A percentile compares a stretch with the other conserved stretches of the same genome.
Conservation (phyloP, 768 basidiomycete genomes). For the Tylopilus intermedius region DNA sequence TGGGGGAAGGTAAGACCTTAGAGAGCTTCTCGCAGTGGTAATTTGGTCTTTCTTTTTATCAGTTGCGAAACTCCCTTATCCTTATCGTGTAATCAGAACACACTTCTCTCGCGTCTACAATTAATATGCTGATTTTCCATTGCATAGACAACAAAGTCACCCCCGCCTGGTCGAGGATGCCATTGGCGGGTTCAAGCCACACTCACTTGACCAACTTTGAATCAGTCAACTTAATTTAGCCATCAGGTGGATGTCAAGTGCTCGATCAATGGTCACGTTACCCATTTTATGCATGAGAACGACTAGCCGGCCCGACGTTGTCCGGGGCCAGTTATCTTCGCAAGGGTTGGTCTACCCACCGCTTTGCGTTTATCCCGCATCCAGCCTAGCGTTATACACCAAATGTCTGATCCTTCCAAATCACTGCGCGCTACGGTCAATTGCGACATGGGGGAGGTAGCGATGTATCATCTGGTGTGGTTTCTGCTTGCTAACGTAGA, state of each 20-base stretch:
- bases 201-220: not conserved
- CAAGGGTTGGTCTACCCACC: not conserved
- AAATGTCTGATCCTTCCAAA: slow-evolving; percentile 9
- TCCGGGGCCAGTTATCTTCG: not conserved
- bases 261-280: not conserved
- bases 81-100: slow-evolving; percentile 2
- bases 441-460: slow-evolving; percentile 48
- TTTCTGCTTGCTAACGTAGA: slow-evolving; percentile 2
- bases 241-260: not conserved
- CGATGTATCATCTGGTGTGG: not conserved
- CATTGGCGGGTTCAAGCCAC: not conserved
- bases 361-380: not conserved
- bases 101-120: not conserved
- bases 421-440: slow-evolving; percentile 41
- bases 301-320: not conserved
- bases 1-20: slow-evolving; percentile 27
- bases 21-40: slow-evolving; percentile 2
- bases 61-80: not conserved
- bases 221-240: not conserved
- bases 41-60: not conserved
- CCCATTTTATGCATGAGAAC: not conserved
- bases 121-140: not conserved
- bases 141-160: not conserved
- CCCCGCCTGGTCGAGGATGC: not conserved
- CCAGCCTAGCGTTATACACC: not conserved